A percentile compares a stretch with the other conserved stretches of the same genome.
phyloP scores from a whole-genome alignment of 2,329 filamentous ascomycete species.

The Aspergillus nomiae region DNA sequence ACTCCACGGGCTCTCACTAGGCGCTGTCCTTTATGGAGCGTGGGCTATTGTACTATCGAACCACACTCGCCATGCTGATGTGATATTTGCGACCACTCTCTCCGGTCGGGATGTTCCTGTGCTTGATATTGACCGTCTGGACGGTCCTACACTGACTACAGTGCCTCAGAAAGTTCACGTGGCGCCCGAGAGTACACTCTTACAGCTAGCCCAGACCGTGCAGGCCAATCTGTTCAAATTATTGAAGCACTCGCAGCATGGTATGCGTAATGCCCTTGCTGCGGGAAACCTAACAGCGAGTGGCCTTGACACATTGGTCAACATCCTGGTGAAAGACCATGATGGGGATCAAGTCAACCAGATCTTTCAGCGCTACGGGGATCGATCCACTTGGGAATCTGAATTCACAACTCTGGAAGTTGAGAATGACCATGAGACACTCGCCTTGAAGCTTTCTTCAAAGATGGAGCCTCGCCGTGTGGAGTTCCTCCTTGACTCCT shows the following conservation, averaged over 20 bases:
- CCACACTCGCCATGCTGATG: not conserved
- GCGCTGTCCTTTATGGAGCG: not conserved
- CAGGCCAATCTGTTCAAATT: not conserved
- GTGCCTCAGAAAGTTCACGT: not conserved
- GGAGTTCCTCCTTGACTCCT: constrained; percentile 1
- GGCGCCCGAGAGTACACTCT: too few species aligned
- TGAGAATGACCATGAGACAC: not conserved
- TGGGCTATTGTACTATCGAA: not conserved
- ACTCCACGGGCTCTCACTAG: too few species aligned
- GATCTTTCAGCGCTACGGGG: not conserved
- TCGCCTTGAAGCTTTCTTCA: not conserved
- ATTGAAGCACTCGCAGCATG: not conserved
- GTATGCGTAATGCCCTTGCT: constrained; percentile 1
- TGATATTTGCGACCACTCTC: not conserved
- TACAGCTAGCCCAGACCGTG: not conserved
- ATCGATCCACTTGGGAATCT: constrained; percentile 1
- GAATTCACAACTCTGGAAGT: constrained; percentile 3
- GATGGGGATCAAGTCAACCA: not conserved
- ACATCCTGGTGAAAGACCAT: constrained; percentile 3
- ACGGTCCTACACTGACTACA: not conserved
- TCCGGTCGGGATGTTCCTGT: constrained; percentile 1
- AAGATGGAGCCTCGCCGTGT: constrained; percentile 6
- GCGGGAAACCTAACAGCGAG: not conserved
- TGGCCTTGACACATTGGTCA: constrained; percentile 1
- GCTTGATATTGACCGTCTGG: not conserved